Base-by-base conservation (phyloP, 768 basidiomycete species). In the Collybia sordida region DNA sequence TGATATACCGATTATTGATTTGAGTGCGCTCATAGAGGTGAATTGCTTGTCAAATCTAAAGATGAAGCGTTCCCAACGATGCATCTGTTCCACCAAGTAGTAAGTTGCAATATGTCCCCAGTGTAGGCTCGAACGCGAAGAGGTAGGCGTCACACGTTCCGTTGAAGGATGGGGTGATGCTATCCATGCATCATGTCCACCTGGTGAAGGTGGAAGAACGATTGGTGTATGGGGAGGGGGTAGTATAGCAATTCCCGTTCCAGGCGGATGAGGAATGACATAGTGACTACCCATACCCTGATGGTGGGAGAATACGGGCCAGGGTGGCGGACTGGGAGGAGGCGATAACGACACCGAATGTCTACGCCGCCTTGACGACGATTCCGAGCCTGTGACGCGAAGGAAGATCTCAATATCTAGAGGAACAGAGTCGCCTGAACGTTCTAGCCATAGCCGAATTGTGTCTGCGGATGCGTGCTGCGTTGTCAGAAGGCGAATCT, bases 91-190 rank as follows among this genome's bases (percentile, higher is more conserved):
- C 2, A 85, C 82, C 18, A 92, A 67, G 61, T 91, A 92, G 63
- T 78, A 90, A 39, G 91, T 81, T 0, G 85, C 86, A 25, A 92
- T 86, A 55, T 89, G 82, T 0, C 88, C 89, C 89, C 89, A 92
- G 47, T 88, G 84, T 53, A 80, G 75, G 53, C 79, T 84, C 15
- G 74, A 72, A 53, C 76, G 65, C 40, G 72, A 65, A 58, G 67
- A 50, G 51, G 63, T 42, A 43, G 66, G 50, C 45, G 58, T 49
- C 47, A 59, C 41, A 44, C 66, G 57, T 51, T 60, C 55, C 52
- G 45, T 45, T 48, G 56, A n/a, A 53, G 63, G 47, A 52, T 61
- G 59, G 7, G 59, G 54, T 2, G 65, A 52, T 2, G 71, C 63
- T 7, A 66, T 59, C 73, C 76, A 80, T 15, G 64, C 42, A 45